A percentile compares a stretch with the other conserved stretches of the same genome.
Conservation (phyloP, 2,329 filamentous ascomycete species). For the Cladosporium sp. region DNA sequence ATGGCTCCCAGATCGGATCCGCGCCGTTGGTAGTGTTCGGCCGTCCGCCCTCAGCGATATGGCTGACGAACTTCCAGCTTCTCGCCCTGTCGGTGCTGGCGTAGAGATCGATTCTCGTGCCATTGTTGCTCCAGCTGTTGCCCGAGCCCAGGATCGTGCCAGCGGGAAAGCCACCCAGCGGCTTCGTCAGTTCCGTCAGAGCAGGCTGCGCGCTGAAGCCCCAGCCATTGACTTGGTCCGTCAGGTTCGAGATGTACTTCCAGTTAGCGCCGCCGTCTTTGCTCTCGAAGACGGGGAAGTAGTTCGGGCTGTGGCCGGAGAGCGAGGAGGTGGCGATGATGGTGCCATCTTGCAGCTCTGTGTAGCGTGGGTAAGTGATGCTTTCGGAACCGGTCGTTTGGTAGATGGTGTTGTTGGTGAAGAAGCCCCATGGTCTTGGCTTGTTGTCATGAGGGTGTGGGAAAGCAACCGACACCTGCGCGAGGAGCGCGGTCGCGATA, state of each 20-base stretch:
- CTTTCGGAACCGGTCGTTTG: conserved; percentile 10
- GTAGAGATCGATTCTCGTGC: conserved; percentile 54
- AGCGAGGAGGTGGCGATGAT: conserved; percentile 13
- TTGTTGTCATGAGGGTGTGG: not conserved
- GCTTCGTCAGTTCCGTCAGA: conserved; percentile 7
- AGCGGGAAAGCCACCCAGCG: conserved; percentile 7
- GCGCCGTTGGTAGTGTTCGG: conserved; percentile 57
- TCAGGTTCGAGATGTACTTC: conserved; percentile 15
- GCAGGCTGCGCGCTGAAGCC: conserved; percentile 15
- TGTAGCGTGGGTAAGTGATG: conserved; percentile 13
- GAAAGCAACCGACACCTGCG: conserved; percentile 3
- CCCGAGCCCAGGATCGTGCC: conserved; percentile 14
- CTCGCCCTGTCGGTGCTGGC: conserved; percentile 50
- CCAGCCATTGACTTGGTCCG: conserved; percentile 15
- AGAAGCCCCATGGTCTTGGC: conserved; percentile 13
- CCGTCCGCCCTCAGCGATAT: conserved; percentile 57
- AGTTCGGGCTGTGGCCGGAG: conserved; percentile 10
- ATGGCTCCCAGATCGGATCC: conserved; percentile 69
- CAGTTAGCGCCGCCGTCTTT: conserved; percentile 14
- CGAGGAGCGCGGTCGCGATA: conserved; percentile 1
- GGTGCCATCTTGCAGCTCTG: conserved; percentile 11
- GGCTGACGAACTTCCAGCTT: conserved; percentile 60
- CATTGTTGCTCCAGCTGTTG: conserved; percentile 15
- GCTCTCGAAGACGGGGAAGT: conserved; percentile 14
- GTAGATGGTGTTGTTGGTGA: conserved; percentile 14